Conservation (phyloP, 148 eudicot species). For the Rhododendron ferrugineum region DNA sequence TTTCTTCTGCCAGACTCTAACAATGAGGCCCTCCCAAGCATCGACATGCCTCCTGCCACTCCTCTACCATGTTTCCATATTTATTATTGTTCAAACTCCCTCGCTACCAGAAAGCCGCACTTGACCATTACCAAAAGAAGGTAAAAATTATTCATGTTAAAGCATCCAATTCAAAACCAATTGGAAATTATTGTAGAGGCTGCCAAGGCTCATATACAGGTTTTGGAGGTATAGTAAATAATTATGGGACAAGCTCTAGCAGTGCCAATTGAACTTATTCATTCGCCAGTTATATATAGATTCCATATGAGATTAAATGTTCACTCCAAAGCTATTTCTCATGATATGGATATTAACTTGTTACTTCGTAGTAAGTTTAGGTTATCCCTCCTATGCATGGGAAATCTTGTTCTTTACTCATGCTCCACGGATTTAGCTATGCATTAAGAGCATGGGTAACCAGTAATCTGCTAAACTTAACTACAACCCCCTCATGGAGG, state of each 20-base stretch:
- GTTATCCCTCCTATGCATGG: background rate
- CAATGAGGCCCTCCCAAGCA: background rate
- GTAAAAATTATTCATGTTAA: background rate
- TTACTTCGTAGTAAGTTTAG: background rate
- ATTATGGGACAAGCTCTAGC: background rate
- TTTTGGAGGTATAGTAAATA: background rate
- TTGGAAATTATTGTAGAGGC: background rate
- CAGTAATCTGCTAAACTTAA: background rate
- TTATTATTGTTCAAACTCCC: background rate
- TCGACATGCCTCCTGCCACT: background rate
- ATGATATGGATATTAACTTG: background rate
- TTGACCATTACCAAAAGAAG: background rate
- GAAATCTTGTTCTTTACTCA: background rate
- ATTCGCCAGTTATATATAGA: background rate
- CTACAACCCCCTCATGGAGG: background rate
- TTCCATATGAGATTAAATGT: background rate
- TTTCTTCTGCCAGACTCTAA: background rate
- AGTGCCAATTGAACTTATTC: background rate
- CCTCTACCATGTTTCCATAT: background rate
- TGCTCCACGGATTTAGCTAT: background rate
- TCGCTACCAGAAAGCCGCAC: background rate
- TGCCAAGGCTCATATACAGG: background rate
- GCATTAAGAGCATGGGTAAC: background rate
- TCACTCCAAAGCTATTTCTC: background rate
- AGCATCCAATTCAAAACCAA: background rate